Conservation (phyloP, 2,329 filamentous ascomycete species). For the Fusarium tjaetaba region DNA sequence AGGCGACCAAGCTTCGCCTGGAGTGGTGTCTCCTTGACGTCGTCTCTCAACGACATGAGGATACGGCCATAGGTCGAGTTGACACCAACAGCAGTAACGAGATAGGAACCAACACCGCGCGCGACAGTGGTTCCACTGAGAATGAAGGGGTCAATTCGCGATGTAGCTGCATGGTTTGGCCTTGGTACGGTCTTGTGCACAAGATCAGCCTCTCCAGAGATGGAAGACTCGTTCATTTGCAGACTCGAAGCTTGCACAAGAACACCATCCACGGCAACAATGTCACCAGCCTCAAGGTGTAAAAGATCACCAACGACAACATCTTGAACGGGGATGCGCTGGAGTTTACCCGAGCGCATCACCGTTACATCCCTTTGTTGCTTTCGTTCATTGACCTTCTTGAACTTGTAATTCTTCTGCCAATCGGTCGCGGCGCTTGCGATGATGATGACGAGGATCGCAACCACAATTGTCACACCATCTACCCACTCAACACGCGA, state of each 20-base stretch:
- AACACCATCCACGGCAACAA: conserved; percentile 76
- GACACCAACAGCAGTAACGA: conserved; percentile 78
- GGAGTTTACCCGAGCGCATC: conserved; percentile 76
- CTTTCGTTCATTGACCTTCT: conserved; percentile 83
- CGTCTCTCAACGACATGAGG: conserved; percentile 80
- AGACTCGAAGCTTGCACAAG: conserved; percentile 65
- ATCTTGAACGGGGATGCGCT: conserved; percentile 76
- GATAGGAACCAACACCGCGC: conserved; percentile 78
- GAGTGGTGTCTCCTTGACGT: conserved; percentile 79
- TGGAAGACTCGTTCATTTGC: conserved; percentile 78
- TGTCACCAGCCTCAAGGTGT: conserved; percentile 76
- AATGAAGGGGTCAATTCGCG: conserved; percentile 77
- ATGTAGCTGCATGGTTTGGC: conserved; percentile 66
- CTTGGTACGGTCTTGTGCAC: conserved; percentile 70
- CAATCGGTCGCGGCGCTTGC: conserved; percentile 84
- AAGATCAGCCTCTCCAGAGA: conserved; percentile 79
- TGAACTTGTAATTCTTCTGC: conserved; percentile 84
- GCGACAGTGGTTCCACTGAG: conserved; percentile 81
- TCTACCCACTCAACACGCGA: conserved; percentile 82
- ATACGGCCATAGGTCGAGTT: conserved; percentile 81
- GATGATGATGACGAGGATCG: conserved; percentile 78
- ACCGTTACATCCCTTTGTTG: conserved; percentile 79
- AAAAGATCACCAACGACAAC: conserved; percentile 79
- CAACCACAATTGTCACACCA: conserved; percentile 80
- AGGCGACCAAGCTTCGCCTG: conserved; percentile 81